Base-by-base conservation (phyloP, 164 flowering plant genomes). In the Brasenia schreberi region DNA sequence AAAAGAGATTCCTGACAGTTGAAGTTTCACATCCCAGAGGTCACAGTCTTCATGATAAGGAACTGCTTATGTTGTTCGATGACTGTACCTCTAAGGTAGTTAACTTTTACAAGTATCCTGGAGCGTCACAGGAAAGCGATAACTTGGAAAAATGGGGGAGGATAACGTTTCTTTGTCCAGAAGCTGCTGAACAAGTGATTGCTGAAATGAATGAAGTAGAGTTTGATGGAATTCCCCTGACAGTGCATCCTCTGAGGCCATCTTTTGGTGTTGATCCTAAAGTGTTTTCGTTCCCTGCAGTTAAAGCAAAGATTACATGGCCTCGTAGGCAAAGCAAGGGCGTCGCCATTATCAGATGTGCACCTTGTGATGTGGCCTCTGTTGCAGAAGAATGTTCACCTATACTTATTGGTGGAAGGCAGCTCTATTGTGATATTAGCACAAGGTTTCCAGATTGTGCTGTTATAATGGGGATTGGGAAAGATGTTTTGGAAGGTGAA, bases 321-420 rank as follows among this genome's bases (percentile, higher is more conserved):
- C 96, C 99, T 52, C 90, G 98, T 18, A 84, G 84, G 80, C 63
- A 4, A 39, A 88, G 96, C 72, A 88, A 72, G 64, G 99, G 99
- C 52, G 39, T 76, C 69, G 97, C 80, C 12, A 67, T 90, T 63
- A 81, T 84, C 42, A 85, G 69, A 74, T 88, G 89, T 81, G 77
- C 80, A 39, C 33, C n/a, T 4, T 12, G 42, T 63, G 91, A 88
- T 76, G 89, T 81, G 52, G 62, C 69, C 63, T n/a, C 42, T 18
- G 52, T 92, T 65, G 33, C 84, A 64, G 19, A 62, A n/a, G 87
- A 85, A 19, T 80, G 81, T 64, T 76, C 68, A 43, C 53, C 68
- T 60, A 64, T 92, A 61, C 10, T 66, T n/a, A 81, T 90, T 45
- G 87, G 85, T 65, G 94, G 82, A 65, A 81, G 70, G 33, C 61